Percentiles rank a stretch among this genome's conserved stretches.
These are phyloP conservation scores for Raffaelea ambrosiae DNA, from an alignment of 2,329 filamentous ascomycete species.

Conservation along the genomic window DNA sequence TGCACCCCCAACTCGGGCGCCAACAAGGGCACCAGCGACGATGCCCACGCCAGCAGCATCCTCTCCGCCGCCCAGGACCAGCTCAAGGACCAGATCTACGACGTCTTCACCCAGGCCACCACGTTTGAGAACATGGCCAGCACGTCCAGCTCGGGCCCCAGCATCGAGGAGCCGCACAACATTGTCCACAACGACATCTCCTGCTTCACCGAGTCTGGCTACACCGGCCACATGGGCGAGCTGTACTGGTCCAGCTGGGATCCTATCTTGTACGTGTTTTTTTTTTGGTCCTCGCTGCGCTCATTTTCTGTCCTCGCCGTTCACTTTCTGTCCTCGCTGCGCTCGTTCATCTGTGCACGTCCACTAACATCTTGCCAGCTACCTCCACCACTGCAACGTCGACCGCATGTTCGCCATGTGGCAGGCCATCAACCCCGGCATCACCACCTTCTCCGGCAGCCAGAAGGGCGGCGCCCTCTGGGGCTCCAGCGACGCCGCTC, in stretches of 20 bases:
- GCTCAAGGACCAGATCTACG: constrained; percentile 27
- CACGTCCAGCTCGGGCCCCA: constrained; percentile 24
- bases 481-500: constrained; percentile 29
- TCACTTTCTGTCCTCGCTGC: neutral
- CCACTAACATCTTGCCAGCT: constrained; percentile 19
- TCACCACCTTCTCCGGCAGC: constrained; percentile 22
- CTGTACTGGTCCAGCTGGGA: constrained; percentile 36
- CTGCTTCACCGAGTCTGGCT: constrained; percentile 18
- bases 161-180: constrained; percentile 36
- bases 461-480: constrained; percentile 24
- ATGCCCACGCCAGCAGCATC: constrained; percentile 9
- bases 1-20: constrained; percentile 23
- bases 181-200: constrained; percentile 31
- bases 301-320: too few species aligned
- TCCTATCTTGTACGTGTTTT: constrained; percentile 32
- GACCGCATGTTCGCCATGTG: constrained; percentile 50
- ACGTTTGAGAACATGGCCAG: constrained; percentile 33
- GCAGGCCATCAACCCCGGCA: constrained; percentile 29
- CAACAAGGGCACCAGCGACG: constrained; percentile 32
- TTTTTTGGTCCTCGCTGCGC: neutral
- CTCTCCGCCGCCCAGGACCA: constrained; percentile 17
- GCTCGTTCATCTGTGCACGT: neutral
- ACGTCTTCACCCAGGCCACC: constrained; percentile 27
- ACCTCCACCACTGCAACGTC: constrained; percentile 48
- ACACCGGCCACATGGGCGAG: constrained; percentile 23